Evolutionary conservation across 2,329 filamentous ascomycete genomes (phyloP), one percentile per base, ranked within the genome.

Genomic region (Neonectria neomacrospora): DNA sequence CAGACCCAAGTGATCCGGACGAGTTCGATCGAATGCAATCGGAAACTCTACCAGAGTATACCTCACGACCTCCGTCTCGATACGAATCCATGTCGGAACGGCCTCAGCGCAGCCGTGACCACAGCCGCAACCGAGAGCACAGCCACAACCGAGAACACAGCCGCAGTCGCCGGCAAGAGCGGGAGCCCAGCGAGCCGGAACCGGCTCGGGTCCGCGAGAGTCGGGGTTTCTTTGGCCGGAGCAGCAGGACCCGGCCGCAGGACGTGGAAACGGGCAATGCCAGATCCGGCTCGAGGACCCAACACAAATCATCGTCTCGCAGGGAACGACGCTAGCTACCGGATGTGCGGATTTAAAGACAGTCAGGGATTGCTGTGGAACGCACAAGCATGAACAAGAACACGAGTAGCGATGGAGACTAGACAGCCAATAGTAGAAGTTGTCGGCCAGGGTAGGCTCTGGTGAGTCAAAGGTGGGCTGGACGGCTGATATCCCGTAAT

Each of bases 1-100:
- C 82, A 56, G 85, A 87, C 67, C 84, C 85, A 14, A 86, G 83
- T 70, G 82, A 86, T 60, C 80, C 85, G 9, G 79, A 82, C 57
- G 80, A 84, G 56, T 87, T 81, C 67, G 85, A 87, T 72, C 78
- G 80, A 52, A 60, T 65, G 55, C 70, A 72, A 30, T 61, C 65
- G n/a, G 72, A 75, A 41, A 61, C 70, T 28, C 73, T 73, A 11
- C 67, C 67, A 10, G 69, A 66, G 37, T 73, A 77, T 53, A 67
- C 67, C 8, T 73, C 76, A 14, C 68, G 69, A 12, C 56, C 69
- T 10, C 72, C 75, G 8, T 72, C 74, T 14, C 69, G 67, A 23
- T 63, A 73, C 50, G 55, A 54, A 45, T 67, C 65, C 55, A 71
- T 74, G 66, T 61, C 71, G 10, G 66, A 72, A 28, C 65, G 64